Conservation (phyloP, 208 protist genomes). For the Trypanosoma boissoni region DNA sequence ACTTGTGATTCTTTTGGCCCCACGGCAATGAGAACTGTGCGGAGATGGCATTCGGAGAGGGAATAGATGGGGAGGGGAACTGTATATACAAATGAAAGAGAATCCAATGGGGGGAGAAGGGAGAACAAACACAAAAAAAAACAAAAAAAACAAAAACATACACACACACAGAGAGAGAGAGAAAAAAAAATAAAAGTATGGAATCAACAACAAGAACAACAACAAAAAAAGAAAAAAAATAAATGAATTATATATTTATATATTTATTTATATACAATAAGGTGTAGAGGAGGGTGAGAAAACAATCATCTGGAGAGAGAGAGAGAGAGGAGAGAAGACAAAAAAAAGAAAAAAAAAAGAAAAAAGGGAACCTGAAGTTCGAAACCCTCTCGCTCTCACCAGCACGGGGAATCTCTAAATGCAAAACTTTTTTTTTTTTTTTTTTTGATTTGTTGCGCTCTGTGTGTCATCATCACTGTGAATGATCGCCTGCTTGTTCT, state of each 20-base stretch:
- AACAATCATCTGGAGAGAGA: not conserved
- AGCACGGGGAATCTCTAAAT: too few relatives aligned
- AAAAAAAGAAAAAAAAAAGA: not conserved
- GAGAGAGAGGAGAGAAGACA: not conserved
- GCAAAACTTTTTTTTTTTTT: too few relatives aligned
- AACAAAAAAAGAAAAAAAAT: not conserved
- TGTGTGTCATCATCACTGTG: too few relatives aligned
- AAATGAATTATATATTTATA: not conserved
- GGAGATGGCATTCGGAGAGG: not conserved
- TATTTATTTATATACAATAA: not conserved
- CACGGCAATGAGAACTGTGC: too few relatives aligned
- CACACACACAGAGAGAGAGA: not conserved
- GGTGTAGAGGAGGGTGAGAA: not conserved
- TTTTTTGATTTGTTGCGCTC: too few relatives aligned
- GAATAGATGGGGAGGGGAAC: not conserved
- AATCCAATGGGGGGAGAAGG: not conserved
- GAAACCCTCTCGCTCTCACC: too few relatives aligned
- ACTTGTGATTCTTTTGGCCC: too few relatives aligned
- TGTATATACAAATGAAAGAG: not conserved
- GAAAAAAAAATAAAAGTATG: not conserved
- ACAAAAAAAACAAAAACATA: not conserved
- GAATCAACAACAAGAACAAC: not conserved
- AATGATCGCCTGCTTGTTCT: too few relatives aligned
- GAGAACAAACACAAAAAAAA: not conserved
- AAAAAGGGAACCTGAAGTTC: not conserved